phyloP scores from a whole-genome alignment of 768 basidiomycete genomes.

The Phlebiopsis gigantea region DNA sequence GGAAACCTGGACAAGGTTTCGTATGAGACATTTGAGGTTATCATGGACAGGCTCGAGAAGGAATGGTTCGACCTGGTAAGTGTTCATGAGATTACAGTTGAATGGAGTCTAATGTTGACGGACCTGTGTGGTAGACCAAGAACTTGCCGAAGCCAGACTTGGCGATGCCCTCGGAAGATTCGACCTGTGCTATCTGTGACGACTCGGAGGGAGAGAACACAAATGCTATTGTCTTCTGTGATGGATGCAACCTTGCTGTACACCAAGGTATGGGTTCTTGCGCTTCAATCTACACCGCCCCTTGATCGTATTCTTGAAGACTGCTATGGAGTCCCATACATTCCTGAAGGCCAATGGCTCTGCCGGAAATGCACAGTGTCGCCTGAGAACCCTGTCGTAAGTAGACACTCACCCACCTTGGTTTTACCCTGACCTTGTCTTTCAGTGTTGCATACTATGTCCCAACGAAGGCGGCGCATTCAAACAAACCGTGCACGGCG shows the following conservation, averaged over 20 bases:
- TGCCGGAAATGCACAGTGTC: conserved; percentile 98
- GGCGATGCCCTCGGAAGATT: conserved; percentile 89
- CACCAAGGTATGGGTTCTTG: conserved; percentile 73
- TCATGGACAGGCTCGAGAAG: conserved; percentile 98
- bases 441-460: conserved; percentile 88
- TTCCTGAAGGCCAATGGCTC: conserved; percentile 99
- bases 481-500: conserved; percentile 89
- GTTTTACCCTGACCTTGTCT: background rate
- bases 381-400: conserved; percentile 86
- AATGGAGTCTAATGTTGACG: background rate
- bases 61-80: conserved; percentile 96
- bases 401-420: conserved; percentile 33
- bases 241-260: conserved; percentile 98
- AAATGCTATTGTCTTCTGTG: conserved; percentile 98
- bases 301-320: conserved; percentile 42
- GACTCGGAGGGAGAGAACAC: conserved; percentile 98
- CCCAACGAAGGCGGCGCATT: conserved; percentile 97
- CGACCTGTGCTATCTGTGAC: conserved; percentile 94
- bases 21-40: conserved; percentile 88
- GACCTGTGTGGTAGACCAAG: conserved; percentile 69
- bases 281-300: background rate
- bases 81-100: conserved; percentile 8
- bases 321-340: conserved; percentile 98
- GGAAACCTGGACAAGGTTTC: conserved; percentile 65
- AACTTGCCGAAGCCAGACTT: conserved; percentile 86